phyloP scores from a whole-genome alignment of 2,329 filamentous ascomycete species.

The Diplodia mutila region DNA sequence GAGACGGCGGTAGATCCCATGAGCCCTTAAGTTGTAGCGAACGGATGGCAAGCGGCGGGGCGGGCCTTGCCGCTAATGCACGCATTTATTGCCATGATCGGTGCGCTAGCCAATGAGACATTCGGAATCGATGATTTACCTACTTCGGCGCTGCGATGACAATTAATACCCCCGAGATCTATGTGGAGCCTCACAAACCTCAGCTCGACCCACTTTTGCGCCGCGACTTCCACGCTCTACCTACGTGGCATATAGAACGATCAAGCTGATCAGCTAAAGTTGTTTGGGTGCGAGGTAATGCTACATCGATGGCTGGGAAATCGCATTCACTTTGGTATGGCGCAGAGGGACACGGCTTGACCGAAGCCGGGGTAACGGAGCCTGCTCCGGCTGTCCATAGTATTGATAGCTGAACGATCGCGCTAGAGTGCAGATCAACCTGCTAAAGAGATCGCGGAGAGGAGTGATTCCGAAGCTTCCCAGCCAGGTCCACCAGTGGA shows the following conservation, averaged over 20 bases:
- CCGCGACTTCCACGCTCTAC: background rate
- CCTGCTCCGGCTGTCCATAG: background rate
- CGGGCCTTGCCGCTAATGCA: background rate
- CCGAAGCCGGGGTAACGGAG: background rate
- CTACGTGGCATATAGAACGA: background rate
- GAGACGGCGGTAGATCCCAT: background rate
- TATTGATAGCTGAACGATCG: background rate
- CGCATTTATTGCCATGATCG: too few species aligned
- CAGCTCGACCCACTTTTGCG: background rate
- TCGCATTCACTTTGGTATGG: background rate
- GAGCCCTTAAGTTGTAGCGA: background rate
- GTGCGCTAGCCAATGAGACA: background rate
- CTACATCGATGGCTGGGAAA: background rate
- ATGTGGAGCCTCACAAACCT: background rate
- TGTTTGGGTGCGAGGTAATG: background rate
- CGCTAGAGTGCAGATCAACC: background rate
- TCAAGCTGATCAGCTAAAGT: background rate
- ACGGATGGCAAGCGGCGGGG: background rate
- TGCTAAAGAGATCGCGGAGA: background rate
- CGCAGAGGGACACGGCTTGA: background rate
- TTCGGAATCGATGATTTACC: background rate
- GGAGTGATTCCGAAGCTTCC: background rate
- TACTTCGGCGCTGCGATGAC: background rate
- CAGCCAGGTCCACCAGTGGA: background rate
- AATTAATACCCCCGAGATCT: background rate